phyloP scores from a whole-genome alignment of 83 land plant genomes.

The Larix sibirica region DNA sequence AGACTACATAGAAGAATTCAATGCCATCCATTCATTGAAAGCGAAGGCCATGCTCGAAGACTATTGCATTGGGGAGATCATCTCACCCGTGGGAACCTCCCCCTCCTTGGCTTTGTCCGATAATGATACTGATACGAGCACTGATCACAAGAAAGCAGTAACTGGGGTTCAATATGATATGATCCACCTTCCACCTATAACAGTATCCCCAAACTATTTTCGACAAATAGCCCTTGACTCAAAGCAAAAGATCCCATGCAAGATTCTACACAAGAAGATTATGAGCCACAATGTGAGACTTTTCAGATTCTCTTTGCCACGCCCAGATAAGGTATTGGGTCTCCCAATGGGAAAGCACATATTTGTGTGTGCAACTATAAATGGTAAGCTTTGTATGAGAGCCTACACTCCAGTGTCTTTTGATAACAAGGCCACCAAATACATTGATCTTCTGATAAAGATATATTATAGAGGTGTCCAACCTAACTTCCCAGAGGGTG shows the following conservation, averaged over 20 bases:
- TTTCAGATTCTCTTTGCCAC: constrained; percentile 72
- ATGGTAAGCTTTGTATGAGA: constrained; percentile 80
- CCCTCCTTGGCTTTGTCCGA: constrained; percentile 22
- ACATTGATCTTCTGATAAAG: no score
- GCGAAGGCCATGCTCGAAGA: constrained; percentile 79
- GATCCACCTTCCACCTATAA: constrained; percentile 28
- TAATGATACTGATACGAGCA: no score
- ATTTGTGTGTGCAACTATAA: constrained; percentile 60
- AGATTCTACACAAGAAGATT: constrained; percentile 33
- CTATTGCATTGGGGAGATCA: constrained; percentile 66
- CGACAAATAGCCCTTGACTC: constrained; percentile 49
- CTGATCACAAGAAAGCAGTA: constrained; percentile 37
- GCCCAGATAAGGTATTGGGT: constrained; percentile 63
- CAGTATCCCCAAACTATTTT: constrained; percentile 16
- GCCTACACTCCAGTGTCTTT: constrained; percentile 35
- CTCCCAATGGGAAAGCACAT: constrained; percentile 90
- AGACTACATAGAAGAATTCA: constrained; percentile 92
- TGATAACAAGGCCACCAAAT: no score
- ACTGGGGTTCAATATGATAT: constrained; percentile 36
- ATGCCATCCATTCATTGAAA: constrained; percentile 86
- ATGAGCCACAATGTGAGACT: constrained; percentile 63
- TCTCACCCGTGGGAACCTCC: constrained; percentile 38
- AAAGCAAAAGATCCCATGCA: constrained; percentile 58
- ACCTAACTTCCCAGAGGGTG: no score
- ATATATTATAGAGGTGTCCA: no score